Evolutionary conservation across 495 filamentous ascomycete genomes (phyloP).

Genomic region (Amorphotheca resinae): DNA sequence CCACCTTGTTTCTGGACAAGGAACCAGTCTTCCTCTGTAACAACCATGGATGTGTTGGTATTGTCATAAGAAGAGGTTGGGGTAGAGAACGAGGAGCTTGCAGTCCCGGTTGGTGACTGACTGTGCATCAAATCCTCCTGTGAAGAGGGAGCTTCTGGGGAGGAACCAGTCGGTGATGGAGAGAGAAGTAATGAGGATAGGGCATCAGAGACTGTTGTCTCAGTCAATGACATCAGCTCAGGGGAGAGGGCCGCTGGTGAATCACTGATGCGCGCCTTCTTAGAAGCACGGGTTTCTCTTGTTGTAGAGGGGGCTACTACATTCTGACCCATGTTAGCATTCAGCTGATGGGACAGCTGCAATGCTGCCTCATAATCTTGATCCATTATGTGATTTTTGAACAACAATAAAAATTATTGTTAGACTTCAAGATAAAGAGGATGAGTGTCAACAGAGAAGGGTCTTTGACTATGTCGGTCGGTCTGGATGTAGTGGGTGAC

Average conservation of each 20-base stretch:
- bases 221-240: not conserved
- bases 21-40: not conserved
- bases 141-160: not conserved
- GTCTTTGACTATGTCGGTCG: no score
- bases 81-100: not conserved
- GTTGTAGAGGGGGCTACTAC: not conserved
- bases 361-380: not conserved
- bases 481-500: no score
- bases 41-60: not conserved
- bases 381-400: not conserved
- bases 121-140: not conserved
- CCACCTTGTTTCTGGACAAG: not conserved
- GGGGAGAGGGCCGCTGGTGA: not conserved
- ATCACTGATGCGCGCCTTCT: not conserved
- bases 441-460: no score
- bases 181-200: no score
- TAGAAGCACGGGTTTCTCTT: not conserved
- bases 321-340: not conserved
- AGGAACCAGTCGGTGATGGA: not conserved
- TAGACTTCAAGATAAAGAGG: not conserved
- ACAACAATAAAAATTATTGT: not conserved
- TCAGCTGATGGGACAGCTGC: not conserved
- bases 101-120: not conserved
- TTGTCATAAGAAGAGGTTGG: not conserved
- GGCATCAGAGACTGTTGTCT: not conserved